These are phyloP conservation scores for Paramyrothecium roridum DNA, from an alignment of 2,329 filamentous ascomycete species.

Conservation along the genomic window DNA sequence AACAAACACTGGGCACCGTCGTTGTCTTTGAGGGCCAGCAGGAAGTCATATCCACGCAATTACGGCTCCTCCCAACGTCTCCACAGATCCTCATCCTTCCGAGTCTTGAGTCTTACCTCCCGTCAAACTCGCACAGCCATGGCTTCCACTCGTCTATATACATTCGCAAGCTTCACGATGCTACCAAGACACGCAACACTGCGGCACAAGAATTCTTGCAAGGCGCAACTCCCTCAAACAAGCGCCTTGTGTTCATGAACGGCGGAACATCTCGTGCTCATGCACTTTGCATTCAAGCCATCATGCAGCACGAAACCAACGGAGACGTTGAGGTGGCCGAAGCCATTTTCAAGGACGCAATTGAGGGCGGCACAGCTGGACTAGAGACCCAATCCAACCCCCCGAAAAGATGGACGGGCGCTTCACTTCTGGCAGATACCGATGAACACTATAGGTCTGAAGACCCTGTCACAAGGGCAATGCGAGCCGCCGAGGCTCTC, in stretches of 20 bases:
- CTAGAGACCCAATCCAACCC: slow-evolving; percentile 20
- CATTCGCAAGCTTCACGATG: slow-evolving; percentile 49
- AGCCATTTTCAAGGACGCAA: slow-evolving; percentile 45
- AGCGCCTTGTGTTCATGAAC: slow-evolving; percentile 57
- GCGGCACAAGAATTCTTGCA: slow-evolving; percentile 49
- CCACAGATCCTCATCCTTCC: slow-evolving; percentile 57
- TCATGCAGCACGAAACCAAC: slow-evolving; percentile 48
- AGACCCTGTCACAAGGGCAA: slow-evolving; percentile 52
- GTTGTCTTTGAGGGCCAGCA: slow-evolving; percentile 58
- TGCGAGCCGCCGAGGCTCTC: slow-evolving; percentile 57
- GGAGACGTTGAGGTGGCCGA: slow-evolving; percentile 49
- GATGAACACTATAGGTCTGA: slow-evolving; percentile 19
- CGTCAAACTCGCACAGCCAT: slow-evolving; percentile 20
- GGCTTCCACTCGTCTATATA: slow-evolving; percentile 28
- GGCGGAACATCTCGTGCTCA: slow-evolving; percentile 56
- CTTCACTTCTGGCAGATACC: slow-evolving; percentile 10
- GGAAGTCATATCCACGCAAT: slow-evolving; percentile 54
- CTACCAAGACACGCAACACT: slow-evolving; percentile 42
- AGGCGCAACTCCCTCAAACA: slow-evolving; percentile 40
- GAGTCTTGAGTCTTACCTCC: slow-evolving; percentile 43
- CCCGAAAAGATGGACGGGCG: slow-evolving; percentile 14
- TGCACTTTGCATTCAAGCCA: slow-evolving; percentile 49
- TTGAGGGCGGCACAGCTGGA: slow-evolving; percentile 45
- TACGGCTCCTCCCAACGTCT: slow-evolving; percentile 57
- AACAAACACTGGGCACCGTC: slow-evolving; percentile 39